Base-by-base conservation (phyloP, 805 yeast species). In the Lachancea meyersii region DNA sequence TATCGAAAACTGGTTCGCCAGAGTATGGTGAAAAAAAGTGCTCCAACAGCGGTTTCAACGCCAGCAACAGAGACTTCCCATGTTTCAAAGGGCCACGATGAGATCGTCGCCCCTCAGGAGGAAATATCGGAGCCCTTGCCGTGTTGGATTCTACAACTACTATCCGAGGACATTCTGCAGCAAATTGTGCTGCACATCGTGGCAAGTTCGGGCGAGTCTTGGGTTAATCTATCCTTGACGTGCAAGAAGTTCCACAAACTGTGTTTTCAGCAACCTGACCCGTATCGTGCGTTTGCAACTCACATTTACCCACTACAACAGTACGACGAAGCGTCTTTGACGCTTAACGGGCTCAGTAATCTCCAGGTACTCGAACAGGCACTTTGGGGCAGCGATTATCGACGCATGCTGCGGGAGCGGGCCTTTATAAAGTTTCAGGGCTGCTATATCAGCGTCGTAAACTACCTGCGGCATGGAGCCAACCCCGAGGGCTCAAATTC, bases 371-470 rank as follows among this genome's bases (percentile, higher is more conserved):
- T 52, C 31, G 69, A 70, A 62, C 70, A 67, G 16, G 57, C 57
- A 10, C 48, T 57, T 14, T 75, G 77, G 69, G 68, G 67, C 35
- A 55, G 61, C 33, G 59, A 72, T 42, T 61, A 64, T 59, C 48
- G 48, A 16, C 38, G 48, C 6, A 69, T 69, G 73, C 37, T 69
- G 3, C 56, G 52, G 33, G 72, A 75, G 28, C 67, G 96, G 31
- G 96, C 97, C 0, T 82, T 81, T 53, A 53, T 89, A 26, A 82
- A 91, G 54, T 86, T 77, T 59, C 70, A 78, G 41, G 98, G 98
- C 1, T 32, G 36, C 32, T 91, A 91, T 53, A 84, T 91, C 18
- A 80, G 95, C 53, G 84, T 81, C 16, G 85, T 89, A 40, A 84
- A 84, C 47, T 89, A 88, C 62, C 76, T 83, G 51, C 74, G 95